These are phyloP conservation scores for Kodamaea jinghongensis DNA, from an alignment of 805 yeast species.

Conservation along the genomic window DNA sequence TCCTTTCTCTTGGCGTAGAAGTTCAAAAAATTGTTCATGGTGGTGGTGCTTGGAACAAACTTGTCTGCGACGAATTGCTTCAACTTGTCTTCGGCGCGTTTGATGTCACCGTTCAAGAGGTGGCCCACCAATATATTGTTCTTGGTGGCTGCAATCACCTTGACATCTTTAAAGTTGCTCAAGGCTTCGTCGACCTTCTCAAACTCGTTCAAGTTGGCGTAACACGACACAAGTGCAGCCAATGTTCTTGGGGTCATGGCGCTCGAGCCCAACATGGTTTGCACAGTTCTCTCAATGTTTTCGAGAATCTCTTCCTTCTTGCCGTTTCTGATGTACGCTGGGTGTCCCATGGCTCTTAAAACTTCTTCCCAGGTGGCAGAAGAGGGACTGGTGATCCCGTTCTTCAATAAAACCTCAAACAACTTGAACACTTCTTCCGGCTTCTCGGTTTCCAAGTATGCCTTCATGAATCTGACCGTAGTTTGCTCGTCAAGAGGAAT, in stretches of 20 bases:
- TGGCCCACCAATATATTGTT: constrained; percentile 48
- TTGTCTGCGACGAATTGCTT: constrained; percentile 34
- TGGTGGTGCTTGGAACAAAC: constrained; percentile 43
- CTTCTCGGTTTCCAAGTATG: constrained; percentile 36
- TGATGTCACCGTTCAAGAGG: constrained; percentile 35
- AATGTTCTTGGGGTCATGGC: constrained; percentile 48
- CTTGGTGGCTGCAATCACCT: constrained; percentile 38
- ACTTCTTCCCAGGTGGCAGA: constrained; percentile 59
- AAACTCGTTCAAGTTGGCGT: constrained; percentile 34
- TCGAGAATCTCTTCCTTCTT: constrained; percentile 21
- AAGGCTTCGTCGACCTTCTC: constrained; percentile 44
- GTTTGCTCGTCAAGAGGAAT: constrained; percentile 40
- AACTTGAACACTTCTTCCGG: constrained; percentile 39
- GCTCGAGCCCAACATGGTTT: constrained; percentile 29
- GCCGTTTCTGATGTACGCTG: constrained; percentile 20
- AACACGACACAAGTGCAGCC: constrained; percentile 47
- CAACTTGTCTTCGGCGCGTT: constrained; percentile 45
- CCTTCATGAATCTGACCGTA: constrained; percentile 44
- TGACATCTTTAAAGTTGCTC: constrained; percentile 23
- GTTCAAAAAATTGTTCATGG: constrained; percentile 53
- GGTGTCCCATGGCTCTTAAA: constrained; percentile 46
- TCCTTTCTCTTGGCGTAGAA: constrained; percentile 39
- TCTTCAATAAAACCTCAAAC: constrained; percentile 48
- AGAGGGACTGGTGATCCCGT: constrained; percentile 39
- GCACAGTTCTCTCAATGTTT: constrained; percentile 19